Evolutionary conservation across 208 protist genomes (phyloP), one percentile per base, ranked within the genome.

Genomic region (Vickermania spadyakhi): DNA sequence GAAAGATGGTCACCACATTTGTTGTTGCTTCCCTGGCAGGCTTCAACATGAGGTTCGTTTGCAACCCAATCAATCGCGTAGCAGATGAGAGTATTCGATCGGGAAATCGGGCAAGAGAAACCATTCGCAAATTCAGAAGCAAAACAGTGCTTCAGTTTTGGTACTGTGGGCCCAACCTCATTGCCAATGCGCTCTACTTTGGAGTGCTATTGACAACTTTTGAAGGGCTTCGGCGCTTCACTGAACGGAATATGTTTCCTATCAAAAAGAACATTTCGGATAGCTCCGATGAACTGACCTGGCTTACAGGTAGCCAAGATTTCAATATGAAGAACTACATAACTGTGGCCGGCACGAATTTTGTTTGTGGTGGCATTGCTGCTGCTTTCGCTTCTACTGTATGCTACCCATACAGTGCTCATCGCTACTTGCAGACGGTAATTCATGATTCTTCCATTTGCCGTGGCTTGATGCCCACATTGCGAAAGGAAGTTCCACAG

Each of bases 391-490:
- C 89, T 7, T 80, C 81, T 4, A 91, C 85, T n/a, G 64, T 91
- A 25, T 93, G 83, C 63, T 95, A 95, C 64, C 89, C 89, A 2
- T 70, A 83, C 57, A 89, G 81, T 58, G 89, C 89, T 18, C 84
- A 93, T 59, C 70, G 72, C 56, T 95, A 95, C 64, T 75, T 91
- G 65, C 89, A 95, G 59, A 95, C 89, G 1, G 85, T 95, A 22
- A 95, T 95, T 62, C 75, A 95, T 64, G 89, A 95, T 62, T 95
- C 89, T 1, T 81, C 89, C 26, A 70, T 95, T 28, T 95, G 89
- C 66, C 81, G 89, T 13, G 89, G 89, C 0, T 70, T 95, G 3
- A 14, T 75, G 23, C 72, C 83, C 13, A 91, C 83, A 28, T 36
- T 95, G 53, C 26, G 68, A 53, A 95, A 95, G 78, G 84, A 95